Evolutionary conservation across 495 filamentous ascomycete genomes (phyloP), one percentile per base, ranked within the genome.

Genomic region (Rhypophila decipiens): DNA sequence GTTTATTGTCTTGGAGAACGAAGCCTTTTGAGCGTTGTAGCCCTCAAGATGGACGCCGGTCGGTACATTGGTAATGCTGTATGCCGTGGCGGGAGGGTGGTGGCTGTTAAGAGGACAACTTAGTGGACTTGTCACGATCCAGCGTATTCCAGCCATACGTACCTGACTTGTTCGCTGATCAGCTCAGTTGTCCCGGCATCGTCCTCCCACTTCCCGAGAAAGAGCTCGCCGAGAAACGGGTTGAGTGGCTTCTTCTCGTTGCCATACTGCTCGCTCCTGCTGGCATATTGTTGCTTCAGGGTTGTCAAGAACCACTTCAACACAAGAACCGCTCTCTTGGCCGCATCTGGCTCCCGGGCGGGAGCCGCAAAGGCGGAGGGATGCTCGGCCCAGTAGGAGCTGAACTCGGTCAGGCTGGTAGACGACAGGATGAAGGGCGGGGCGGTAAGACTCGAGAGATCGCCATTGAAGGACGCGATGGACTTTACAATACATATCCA

Each of bases 181-280:
- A 89, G 62, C 37, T 75, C 71, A 11, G 85, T 89, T 24, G 77
- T 83, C 10, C 90, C 88, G 17, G 76, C 75, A 31, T 79, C 78
- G 44, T 89, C 83, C 50, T 84, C 79, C 90, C 90, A 96, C 60
- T 79, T 84, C 2, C 90, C 90, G 3, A 96, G 63, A 60, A 95
- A 97, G 24, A 96, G 68, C 67, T 98, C 93, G 31, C 93, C 93
- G 17, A 93, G 65, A 67, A 93, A 93, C 1, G 87, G 87, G 58
- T 96, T 97, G 49, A 98, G 71, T 0, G 93, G 93, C 72, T 98
- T 97, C 76, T 97, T 97, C 75, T 96, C 93, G 55, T 89, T 89
- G 19, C 88, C 88, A 38, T 84, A 80, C 66, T 95, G 89, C 69
- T 95, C 90, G 60, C 83, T 96, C 38, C 91, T 81, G 53, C 81